phyloP scores from a whole-genome alignment of 148 eudicot genomes.

The Chenopodium formosanum region DNA sequence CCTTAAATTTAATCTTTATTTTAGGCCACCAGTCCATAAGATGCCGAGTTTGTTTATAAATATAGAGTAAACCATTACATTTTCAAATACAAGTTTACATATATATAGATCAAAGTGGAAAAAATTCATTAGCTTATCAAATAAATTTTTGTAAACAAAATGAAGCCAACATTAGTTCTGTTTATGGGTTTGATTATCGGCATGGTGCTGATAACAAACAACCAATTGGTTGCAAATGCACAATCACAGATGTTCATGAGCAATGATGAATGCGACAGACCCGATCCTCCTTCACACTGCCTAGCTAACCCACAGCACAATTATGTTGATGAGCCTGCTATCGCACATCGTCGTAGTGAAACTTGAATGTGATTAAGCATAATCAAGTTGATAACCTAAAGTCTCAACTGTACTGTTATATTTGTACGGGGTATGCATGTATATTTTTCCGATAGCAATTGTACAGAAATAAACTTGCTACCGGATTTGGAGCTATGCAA shows the following conservation, averaged over 20 bases:
- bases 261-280: background rate
- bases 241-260: background rate
- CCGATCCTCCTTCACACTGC: background rate
- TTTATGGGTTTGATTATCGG: background rate
- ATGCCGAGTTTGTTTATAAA: background rate
- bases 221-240: background rate
- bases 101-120: too few relatives aligned
- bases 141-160: background rate
- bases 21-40: background rate
- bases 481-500: too few relatives aligned
- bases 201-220: background rate
- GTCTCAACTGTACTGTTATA: background rate
- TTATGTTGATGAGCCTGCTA: background rate
- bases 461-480: background rate
- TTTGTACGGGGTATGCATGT: background rate
- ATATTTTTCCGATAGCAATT: background rate
- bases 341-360: background rate
- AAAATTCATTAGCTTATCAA: background rate
- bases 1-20: background rate
- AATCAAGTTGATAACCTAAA: too few relatives aligned
- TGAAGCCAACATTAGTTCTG: background rate
- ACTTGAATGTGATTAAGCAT: background rate
- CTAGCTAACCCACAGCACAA: background rate
- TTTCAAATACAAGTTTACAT: background rate
- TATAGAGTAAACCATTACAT: too few relatives aligned